phyloP scores from a whole-genome alignment of 2,329 filamentous ascomycete species.

The Gnomoniopsis sp. region DNA sequence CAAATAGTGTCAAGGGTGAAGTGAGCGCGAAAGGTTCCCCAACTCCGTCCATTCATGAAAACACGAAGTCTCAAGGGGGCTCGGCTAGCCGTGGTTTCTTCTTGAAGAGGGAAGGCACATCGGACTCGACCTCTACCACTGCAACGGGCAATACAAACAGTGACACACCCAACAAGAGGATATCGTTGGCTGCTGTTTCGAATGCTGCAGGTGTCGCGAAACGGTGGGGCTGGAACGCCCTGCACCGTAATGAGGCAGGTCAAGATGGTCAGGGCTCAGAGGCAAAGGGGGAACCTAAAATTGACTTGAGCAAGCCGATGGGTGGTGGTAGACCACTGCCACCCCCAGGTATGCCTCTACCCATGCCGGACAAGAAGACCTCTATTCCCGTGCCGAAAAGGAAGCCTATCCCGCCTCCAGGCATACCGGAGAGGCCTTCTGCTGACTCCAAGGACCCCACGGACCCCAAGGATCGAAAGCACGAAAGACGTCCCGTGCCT shows the following conservation, averaged over 20 bases:
- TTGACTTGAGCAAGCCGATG: slow-evolving; percentile 65
- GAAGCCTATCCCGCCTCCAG: slow-evolving; percentile 54
- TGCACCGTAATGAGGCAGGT: slow-evolving; percentile 40
- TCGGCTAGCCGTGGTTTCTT: slow-evolving; percentile 39
- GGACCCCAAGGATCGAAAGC: background rate
- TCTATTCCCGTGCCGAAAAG: slow-evolving; percentile 59
- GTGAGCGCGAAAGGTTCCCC: slow-evolving; percentile 30
- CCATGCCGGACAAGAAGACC: slow-evolving; percentile 60
- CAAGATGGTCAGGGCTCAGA: slow-evolving; percentile 24
- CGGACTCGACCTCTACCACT: slow-evolving; percentile 33
- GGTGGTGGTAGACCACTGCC: slow-evolving; percentile 79
- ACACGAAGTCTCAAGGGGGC: slow-evolving; percentile 37
- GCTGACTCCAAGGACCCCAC: slow-evolving; percentile 10
- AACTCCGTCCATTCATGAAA: slow-evolving; percentile 31
- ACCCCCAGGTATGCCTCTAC: slow-evolving; percentile 75
- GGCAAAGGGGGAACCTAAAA: slow-evolving; percentile 19
- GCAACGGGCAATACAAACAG: slow-evolving; percentile 27
- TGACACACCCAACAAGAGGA: slow-evolving; percentile 38
- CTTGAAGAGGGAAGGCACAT: slow-evolving; percentile 35
- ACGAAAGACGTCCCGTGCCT: slow-evolving; percentile 29
- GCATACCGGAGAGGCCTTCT: slow-evolving; percentile 17
- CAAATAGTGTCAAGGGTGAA: slow-evolving; percentile 21
- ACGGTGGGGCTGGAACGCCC: slow-evolving; percentile 57
- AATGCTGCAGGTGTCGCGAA: slow-evolving; percentile 54
- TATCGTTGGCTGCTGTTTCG: slow-evolving; percentile 51